A percentile compares a stretch with the other conserved stretches of the same genome.
Evolutionary conservation across 768 basidiomycete species (phyloP).

Genomic region (Russula foetens): DNA sequence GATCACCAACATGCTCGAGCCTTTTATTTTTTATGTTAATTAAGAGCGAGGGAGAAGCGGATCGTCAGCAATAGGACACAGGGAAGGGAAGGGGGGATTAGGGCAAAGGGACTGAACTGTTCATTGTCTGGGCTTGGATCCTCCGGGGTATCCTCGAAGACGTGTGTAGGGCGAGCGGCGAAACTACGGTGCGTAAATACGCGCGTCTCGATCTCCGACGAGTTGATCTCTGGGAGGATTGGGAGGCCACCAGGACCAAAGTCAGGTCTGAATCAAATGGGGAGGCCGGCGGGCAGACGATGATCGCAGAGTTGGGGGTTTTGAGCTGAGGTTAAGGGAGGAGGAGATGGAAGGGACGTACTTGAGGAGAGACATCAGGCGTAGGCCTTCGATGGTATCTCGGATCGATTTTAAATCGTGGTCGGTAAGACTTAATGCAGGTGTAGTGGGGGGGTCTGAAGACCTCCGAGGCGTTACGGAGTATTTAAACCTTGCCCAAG

Average conservation of each 20-base stretch:
- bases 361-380: slow-evolving; percentile 11
- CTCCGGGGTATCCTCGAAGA: slow-evolving; percentile 65
- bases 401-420: neutral
- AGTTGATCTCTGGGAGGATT: slow-evolving; percentile 47
- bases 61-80: neutral
- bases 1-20: slow-evolving; percentile 70
- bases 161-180: slow-evolving; percentile 58
- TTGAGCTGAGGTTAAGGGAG: neutral
- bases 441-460: too few species aligned
- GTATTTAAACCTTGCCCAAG: slow-evolving; percentile 10
- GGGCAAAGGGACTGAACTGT: slow-evolving; percentile 42
- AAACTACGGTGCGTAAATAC: slow-evolving; percentile 74
- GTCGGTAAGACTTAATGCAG: neutral
- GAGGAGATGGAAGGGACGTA: neutral
- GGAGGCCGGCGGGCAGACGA: neutral
- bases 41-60: neutral
- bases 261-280: slow-evolving; percentile 25
- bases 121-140: slow-evolving; percentile 81
- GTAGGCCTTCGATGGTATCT: slow-evolving; percentile 13
- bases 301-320: neutral
- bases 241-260: slow-evolving; percentile 37
- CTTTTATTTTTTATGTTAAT: slow-evolving; percentile 30
- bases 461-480: neutral
- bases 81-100: neutral
- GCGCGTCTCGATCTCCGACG: slow-evolving; percentile 37